A percentile compares a stretch with the other conserved stretches of the same genome.
These are phyloP conservation scores for Phytophthora europaea DNA, from an alignment of 352 stramenopile genomes.

Conservation along the genomic window DNA sequence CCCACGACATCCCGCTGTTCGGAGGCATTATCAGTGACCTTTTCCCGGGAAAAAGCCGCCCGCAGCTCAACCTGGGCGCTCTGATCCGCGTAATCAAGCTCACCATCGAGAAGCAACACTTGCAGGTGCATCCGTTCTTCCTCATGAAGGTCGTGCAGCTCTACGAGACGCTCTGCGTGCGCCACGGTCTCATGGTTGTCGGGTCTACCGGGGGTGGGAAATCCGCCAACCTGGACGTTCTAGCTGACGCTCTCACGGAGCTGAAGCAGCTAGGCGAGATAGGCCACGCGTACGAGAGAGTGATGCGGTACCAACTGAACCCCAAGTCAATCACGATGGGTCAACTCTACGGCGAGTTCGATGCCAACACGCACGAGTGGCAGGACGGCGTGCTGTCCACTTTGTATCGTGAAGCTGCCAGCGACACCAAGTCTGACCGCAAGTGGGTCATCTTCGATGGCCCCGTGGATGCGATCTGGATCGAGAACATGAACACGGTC, in stretches of 20 bases:
- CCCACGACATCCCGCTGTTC: conserved; percentile 96
- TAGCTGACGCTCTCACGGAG: conserved; percentile 88
- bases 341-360: conserved; percentile 96
- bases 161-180: conserved; percentile 96
- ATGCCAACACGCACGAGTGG: conserved; percentile 96
- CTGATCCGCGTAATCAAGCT: conserved; percentile 90
- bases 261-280: conserved; percentile 85
- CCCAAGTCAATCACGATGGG: conserved; percentile 97
- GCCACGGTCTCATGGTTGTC: conserved; percentile 96
- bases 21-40: conserved; percentile 95
- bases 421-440: conserved; percentile 86
- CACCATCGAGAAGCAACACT: conserved; percentile 80
- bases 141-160: conserved; percentile 95
- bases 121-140: conserved; percentile 94
- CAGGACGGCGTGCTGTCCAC: conserved; percentile 94
- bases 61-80: conserved; percentile 92
- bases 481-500: conserved; percentile 98
- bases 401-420: conserved; percentile 91
- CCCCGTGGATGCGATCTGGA: conserved; percentile 97
- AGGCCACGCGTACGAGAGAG: conserved; percentile 88
- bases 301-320: conserved; percentile 92
- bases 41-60: conserved; percentile 92
- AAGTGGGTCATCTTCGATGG: conserved; percentile 98
- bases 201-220: conserved; percentile 95
- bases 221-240: conserved; percentile 86